Conservation (phyloP, 805 yeast genomes). For the Cyberlindnera sargentensis region DNA sequence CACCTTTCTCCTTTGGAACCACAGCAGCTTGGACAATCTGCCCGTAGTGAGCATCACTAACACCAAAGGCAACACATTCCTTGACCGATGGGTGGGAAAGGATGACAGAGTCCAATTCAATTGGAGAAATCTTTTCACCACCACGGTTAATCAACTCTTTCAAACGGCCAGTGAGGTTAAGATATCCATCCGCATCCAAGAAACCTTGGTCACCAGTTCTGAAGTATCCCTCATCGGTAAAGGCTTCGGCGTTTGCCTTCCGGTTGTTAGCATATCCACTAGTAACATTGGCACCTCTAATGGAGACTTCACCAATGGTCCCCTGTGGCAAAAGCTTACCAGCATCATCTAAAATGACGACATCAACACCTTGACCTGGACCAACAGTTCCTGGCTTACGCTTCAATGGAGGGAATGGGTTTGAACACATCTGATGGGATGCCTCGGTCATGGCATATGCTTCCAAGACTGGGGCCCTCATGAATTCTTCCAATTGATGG, state of each 20-base stretch:
- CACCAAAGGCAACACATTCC: conserved; percentile 69
- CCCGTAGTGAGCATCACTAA: conserved; percentile 60
- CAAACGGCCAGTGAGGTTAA: conserved; percentile 60
- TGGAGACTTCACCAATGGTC: conserved; percentile 59
- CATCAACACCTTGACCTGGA: conserved; percentile 61
- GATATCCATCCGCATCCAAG: conserved; percentile 50
- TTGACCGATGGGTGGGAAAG: conserved; percentile 54
- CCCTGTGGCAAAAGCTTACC: conserved; percentile 45
- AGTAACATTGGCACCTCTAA: conserved; percentile 63
- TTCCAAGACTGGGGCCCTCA: conserved; percentile 64
- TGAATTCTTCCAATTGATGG: conserved; percentile 45
- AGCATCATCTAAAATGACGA: conserved; percentile 46
- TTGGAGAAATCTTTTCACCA: conserved; percentile 72
- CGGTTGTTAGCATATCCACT: conserved; percentile 65
- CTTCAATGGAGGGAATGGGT: conserved; percentile 58
- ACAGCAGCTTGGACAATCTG: conserved; percentile 67
- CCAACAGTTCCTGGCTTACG: conserved; percentile 72
- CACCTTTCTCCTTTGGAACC: conserved; percentile 40
- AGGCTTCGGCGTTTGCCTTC: conserved; percentile 63
- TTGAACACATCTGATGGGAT: conserved; percentile 74
- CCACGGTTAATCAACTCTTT: conserved; percentile 73
- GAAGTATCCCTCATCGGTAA: conserved; percentile 51
- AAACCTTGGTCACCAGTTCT: conserved; percentile 77
- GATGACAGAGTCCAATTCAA: conserved; percentile 58
- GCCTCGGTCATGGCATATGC: conserved; percentile 83